These are phyloP conservation scores for Phytopythium mirpurense DNA, from an alignment of 352 stramenopile species.

Conservation along the genomic window DNA sequence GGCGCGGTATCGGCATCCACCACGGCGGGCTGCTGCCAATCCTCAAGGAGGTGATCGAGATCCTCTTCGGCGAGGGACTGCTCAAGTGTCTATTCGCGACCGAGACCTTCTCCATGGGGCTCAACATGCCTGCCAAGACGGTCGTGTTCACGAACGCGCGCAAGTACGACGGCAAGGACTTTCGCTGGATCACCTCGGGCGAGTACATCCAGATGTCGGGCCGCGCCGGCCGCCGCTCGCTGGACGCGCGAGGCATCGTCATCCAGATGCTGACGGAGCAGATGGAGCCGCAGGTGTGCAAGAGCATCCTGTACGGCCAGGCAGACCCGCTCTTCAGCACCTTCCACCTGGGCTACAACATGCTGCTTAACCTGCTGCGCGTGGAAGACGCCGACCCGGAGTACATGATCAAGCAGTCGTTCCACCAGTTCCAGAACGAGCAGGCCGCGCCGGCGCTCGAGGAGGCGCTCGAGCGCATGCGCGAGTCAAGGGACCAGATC, in stretches of 20 bases:
- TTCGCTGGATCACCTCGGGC: conserved; percentile 94
- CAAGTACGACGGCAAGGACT: conserved; percentile 96
- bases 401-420: conserved; percentile 97
- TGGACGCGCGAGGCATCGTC: conserved; percentile 97
- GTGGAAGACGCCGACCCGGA: conserved; percentile 96
- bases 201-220: conserved; percentile 97
- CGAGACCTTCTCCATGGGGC: conserved; percentile 96
- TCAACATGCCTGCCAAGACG: conserved; percentile 99
- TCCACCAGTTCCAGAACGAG: conserved; percentile 94
- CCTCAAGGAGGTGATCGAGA: conserved; percentile 97
- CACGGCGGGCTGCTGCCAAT: conserved; percentile 98
- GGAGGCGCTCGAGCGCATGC: conserved; percentile 70
- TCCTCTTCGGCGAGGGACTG: conserved; percentile 92
- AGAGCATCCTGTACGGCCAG: conserved; percentile 90
- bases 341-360: conserved; percentile 99
- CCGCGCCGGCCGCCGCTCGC: conserved; percentile 95
- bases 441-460: conserved; percentile 72
- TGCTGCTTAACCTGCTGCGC: conserved; percentile 99
- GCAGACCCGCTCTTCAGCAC: conserved; percentile 63
- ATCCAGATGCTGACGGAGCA: conserved; percentile 99
- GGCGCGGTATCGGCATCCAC: conserved; percentile 99
- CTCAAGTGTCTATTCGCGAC: conserved; percentile 99
- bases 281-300: conserved; percentile 97
- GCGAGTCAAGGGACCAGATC: conserved; percentile 85
- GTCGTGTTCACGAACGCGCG: conserved; percentile 97